These are phyloP conservation scores for Digitaria exilis DNA, from an alignment of 202 grass and related monocot species.

Conservation along the genomic window DNA sequence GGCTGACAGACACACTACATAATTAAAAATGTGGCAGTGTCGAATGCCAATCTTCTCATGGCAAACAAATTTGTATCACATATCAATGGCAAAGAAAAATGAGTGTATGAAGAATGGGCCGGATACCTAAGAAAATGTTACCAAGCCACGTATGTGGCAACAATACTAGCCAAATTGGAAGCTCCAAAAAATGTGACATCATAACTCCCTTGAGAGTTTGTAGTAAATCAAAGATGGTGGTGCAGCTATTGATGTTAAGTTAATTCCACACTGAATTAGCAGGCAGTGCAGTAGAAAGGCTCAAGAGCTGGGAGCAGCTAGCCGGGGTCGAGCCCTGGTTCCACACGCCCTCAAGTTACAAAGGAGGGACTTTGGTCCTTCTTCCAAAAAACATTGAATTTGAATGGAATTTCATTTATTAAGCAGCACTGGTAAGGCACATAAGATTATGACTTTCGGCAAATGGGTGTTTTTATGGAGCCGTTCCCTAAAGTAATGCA, in stretches of 20 bases:
- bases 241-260: conserved; percentile 3
- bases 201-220: neutral
- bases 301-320: neutral
- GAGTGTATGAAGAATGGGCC: neutral
- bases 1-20: neutral
- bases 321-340: neutral
- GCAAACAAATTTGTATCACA: neutral
- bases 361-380: neutral
- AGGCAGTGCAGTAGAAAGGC: neutral
- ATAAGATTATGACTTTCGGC: conserved; percentile 11
- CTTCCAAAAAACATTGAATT: neutral
- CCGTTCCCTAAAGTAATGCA: conserved; percentile 12
- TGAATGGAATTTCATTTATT: conserved; percentile 22
- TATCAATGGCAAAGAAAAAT: neutral
- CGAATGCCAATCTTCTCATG: neutral
- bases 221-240: conserved; percentile 4
- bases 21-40: neutral
- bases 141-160: neutral
- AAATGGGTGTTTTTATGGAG: conserved; percentile 18
- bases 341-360: neutral
- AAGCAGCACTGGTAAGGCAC: neutral
- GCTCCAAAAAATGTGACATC: conserved; percentile 2
- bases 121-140: conserved; percentile 6
- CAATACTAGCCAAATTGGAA: neutral
- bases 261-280: neutral